Base-by-base conservation (phyloP, 345 rosid genomes). In the Salix udensis region DNA sequence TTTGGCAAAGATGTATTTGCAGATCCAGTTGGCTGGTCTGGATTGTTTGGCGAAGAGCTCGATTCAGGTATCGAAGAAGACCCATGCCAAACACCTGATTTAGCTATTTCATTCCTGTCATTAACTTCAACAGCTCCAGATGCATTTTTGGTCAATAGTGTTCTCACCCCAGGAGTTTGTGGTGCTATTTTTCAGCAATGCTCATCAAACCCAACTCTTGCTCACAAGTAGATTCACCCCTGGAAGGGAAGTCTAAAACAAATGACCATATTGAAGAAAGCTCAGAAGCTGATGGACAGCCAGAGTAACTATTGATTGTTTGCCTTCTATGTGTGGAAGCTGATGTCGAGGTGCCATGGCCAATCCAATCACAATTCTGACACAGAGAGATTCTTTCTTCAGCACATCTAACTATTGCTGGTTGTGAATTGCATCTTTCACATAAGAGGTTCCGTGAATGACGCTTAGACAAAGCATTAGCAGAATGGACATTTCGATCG, bases 291-390 rank as follows among this genome's bases (percentile, higher is more conserved):
- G 99, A 92, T 31, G 98, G 99, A 75, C 99, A 96, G 31, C 97
- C 99, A 24, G 95, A 88, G 82, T 96, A 96, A 73, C 92, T 86
- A 79, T 77, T 88, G 69, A 96, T 86, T 0, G 91, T 77, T 74
- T 94, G 99, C 84, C 95, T 89, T 84, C 88, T 90, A 77, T 94
- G 97, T 39, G 84, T 48, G 4, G 88, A 83, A 37, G 88, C 80
- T 1, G 89, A 75, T 21, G 90, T 82, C 70, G 90, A 88, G 71
- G 82, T 77, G 37, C 88, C 89, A 73, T 94, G 98, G 34, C 90
- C 90, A 9, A 79, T 77, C 97, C 97, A 91, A 84, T 96, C 97
- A 85, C 99, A 96, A 84, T 89, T 91, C 77, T 96, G 99, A 89
- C 99, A 96, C n/a, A 96, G 90, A 11, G 96, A 94, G 26, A 89